Percentiles rank a stretch among this genome's conserved stretches.
These are phyloP conservation scores for Vigna reflexopilosa DNA, from an alignment of 306 rosid genomes.

Conservation along the genomic window DNA sequence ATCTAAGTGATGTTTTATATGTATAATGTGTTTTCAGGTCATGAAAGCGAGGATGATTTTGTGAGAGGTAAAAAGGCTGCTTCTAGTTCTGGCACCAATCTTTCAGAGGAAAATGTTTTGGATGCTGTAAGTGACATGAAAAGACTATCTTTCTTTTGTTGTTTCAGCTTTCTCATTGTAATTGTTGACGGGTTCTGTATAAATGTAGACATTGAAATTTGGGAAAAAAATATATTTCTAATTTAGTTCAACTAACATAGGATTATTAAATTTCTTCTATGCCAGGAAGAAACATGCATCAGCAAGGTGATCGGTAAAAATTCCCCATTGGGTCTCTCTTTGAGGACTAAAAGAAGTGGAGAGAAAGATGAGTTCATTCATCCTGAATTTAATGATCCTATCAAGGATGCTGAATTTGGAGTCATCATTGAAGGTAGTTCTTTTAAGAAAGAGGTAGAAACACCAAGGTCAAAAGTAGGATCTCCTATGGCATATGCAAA, in stretches of 20 bases:
- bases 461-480: slow-evolving; percentile 49
- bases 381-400: slow-evolving; percentile 61
- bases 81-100: slow-evolving; percentile 50
- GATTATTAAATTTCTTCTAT: slow-evolving; percentile 7
- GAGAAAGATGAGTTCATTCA: slow-evolving; percentile 61
- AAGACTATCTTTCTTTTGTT: neutral
- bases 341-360: slow-evolving; percentile 47
- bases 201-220: too few species aligned
- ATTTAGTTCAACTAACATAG: neutral
- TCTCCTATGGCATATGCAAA: slow-evolving; percentile 52
- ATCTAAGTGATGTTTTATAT: slow-evolving; percentile 32
- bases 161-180: neutral
- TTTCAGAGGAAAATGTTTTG: slow-evolving; percentile 45
- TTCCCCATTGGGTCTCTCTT: slow-evolving; percentile 52
- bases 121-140: slow-evolving; percentile 37
- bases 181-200: slow-evolving; percentile 5
- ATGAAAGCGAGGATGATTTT: slow-evolving; percentile 45
- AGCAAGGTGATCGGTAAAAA: slow-evolving; percentile 47
- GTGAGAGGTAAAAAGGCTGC: slow-evolving; percentile 40
- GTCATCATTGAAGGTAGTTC: slow-evolving; percentile 47
- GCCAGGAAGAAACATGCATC: slow-evolving; percentile 65
- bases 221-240: too few species aligned
- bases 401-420: slow-evolving; percentile 58
- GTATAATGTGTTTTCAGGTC: slow-evolving; percentile 43
- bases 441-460: slow-evolving; percentile 55